A percentile compares a stretch with the other conserved stretches of the same genome.
Conservation (phyloP, 1,284 basidiomycete species). For the Sphaerobolus stellatus region DNA sequence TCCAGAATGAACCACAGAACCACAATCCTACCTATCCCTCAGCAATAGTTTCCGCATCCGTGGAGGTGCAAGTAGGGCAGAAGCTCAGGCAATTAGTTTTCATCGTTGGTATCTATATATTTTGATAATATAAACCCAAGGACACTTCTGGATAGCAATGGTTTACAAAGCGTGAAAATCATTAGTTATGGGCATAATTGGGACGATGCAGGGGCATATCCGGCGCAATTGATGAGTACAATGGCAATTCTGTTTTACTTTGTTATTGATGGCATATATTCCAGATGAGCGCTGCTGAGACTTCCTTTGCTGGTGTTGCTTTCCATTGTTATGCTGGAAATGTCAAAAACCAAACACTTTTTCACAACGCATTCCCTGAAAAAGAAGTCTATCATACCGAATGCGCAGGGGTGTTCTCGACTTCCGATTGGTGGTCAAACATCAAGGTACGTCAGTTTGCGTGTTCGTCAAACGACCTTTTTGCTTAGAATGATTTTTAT, state of each 20-base stretch:
- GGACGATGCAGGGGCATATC: conserved; percentile 48
- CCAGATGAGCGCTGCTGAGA: conserved; percentile 48
- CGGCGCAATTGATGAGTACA: conserved; percentile 44
- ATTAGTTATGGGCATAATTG: conserved; percentile 56
- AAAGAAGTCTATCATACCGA: conserved; percentile 56
- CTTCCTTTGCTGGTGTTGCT: conserved; percentile 46
- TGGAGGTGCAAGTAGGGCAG: conserved; percentile 47
- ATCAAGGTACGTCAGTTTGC: conserved; percentile 52
- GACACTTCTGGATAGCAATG: conserved; percentile 48
- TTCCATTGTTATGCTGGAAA: conserved; percentile 53
- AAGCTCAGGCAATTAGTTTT: conserved; percentile 26
- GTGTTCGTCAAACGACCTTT: background rate
- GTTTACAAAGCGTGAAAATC: conserved; percentile 45
- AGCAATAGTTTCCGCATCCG: conserved; percentile 39
- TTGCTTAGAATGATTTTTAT: conserved; percentile 3
- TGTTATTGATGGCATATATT: background rate
- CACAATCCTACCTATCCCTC: conserved; percentile 54
- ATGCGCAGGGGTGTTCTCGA: conserved; percentile 47
- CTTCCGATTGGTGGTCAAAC: conserved; percentile 79
- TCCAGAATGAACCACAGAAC: conserved; percentile 57
- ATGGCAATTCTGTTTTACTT: too few species aligned
- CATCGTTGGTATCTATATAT: too few species aligned
- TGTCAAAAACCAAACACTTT: conserved; percentile 41
- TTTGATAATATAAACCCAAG: too few species aligned
- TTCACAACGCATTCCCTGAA: conserved; percentile 44